Evolutionary conservation across 2,329 filamentous ascomycete species (phyloP).

Genomic region (Diaporthe vexans): DNA sequence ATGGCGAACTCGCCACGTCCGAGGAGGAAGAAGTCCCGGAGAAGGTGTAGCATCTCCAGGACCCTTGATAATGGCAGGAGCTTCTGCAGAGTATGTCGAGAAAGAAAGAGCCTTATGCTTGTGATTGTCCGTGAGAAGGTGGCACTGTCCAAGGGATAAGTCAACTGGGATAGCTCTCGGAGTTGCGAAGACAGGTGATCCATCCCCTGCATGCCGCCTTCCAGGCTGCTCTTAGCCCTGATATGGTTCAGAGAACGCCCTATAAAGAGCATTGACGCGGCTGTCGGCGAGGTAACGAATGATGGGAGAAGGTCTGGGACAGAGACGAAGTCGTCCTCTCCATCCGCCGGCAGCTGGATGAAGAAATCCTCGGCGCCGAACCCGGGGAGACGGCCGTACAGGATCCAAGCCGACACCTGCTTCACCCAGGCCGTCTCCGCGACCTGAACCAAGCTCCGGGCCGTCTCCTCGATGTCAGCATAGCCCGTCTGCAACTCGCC

Average conservation of each 20-base stretch:
- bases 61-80: slow-evolving; percentile 84
- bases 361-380: slow-evolving; percentile 91
- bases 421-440: slow-evolving; percentile 93
- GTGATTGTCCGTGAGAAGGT: slow-evolving; percentile 80
- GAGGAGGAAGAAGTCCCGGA: slow-evolving; percentile 90
- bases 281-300: slow-evolving; percentile 82
- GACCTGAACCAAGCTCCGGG: slow-evolving; percentile 78
- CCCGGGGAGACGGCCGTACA: slow-evolving; percentile 86
- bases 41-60: slow-evolving; percentile 79
- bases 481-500: slow-evolving; percentile 89
- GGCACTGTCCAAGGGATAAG: slow-evolving; percentile 80
- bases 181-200: slow-evolving; percentile 78
- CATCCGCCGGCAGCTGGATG: slow-evolving; percentile 67
- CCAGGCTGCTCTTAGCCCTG: slow-evolving; percentile 66
- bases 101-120: slow-evolving; percentile 84
- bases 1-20: slow-evolving; percentile 93
- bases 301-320: slow-evolving; percentile 76
- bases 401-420: slow-evolving; percentile 89
- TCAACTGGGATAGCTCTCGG: slow-evolving; percentile 75
- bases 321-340: slow-evolving; percentile 69
- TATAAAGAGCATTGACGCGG: slow-evolving; percentile 89
- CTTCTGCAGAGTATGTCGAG: slow-evolving; percentile 85
- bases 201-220: slow-evolving; percentile 63
- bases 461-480: slow-evolving; percentile 83
- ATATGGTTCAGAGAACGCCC: slow-evolving; percentile 92